phyloP scores from a whole-genome alignment of 208 protist genomes.

The Trypanosomatidae sp. region DNA sequence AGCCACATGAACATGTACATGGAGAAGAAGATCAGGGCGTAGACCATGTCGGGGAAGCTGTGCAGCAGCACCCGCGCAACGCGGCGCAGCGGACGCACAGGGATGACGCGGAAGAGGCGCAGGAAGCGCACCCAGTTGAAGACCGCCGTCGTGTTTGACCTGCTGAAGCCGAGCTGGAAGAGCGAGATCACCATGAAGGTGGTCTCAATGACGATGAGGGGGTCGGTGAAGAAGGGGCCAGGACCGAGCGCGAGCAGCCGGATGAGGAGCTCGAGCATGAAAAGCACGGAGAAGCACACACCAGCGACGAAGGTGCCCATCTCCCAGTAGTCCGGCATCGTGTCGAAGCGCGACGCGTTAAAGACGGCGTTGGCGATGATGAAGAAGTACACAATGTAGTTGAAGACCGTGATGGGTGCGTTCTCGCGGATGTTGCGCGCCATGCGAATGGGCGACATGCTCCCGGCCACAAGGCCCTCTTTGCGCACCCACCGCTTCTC shows the following conservation, averaged over 20 bases:
- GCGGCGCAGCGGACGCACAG: slow-evolving; percentile 58
- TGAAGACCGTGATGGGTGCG: slow-evolving; percentile 75
- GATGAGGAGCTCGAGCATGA: slow-evolving; percentile 85
- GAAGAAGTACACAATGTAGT: slow-evolving; percentile 70
- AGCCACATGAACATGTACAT: slow-evolving; percentile 93
- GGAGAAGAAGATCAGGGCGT: slow-evolving; percentile 82
- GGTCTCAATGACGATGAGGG: slow-evolving; percentile 79
- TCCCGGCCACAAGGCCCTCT: slow-evolving; percentile 41
- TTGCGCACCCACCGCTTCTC: slow-evolving; percentile 47
- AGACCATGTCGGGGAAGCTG: slow-evolving; percentile 75
- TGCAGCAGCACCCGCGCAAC: slow-evolving; percentile 81
- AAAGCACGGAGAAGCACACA: slow-evolving; percentile 80
- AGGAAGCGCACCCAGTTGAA: slow-evolving; percentile 92
- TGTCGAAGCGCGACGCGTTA: slow-evolving; percentile 84
- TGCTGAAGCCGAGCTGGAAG: slow-evolving; percentile 87
- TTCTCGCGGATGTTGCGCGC: slow-evolving; percentile 87
- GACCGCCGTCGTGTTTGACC: slow-evolving; percentile 74
- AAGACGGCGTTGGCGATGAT: slow-evolving; percentile 89
- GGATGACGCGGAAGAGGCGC: slow-evolving; percentile 62
- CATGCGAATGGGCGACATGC: slow-evolving; percentile 81
- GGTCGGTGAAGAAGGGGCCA: slow-evolving; percentile 71
- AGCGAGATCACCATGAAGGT: slow-evolving; percentile 79
- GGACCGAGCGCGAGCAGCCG: slow-evolving; percentile 82
- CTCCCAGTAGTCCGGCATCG: slow-evolving; percentile 80
- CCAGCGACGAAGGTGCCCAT: slow-evolving; percentile 63